Base-by-base conservation (phyloP, 73 alveolate genomes). In the Durusdinium trenchii region DNA sequence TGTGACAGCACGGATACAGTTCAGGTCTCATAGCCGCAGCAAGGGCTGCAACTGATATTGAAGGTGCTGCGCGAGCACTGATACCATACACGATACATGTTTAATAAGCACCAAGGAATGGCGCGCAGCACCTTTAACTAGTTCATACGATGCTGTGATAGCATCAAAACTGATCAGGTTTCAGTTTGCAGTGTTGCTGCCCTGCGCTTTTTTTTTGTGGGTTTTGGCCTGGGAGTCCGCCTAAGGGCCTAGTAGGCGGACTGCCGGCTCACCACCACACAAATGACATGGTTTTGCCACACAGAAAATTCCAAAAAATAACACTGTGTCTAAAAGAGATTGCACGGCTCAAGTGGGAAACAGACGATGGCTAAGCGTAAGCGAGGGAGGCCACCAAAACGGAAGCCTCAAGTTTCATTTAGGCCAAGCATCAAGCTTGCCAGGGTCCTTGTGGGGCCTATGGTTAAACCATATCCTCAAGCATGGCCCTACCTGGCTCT, bases 401-500 rank as follows among this genome's bases (percentile, higher is more conserved):
- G 45, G 79, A 48, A 84, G 51, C 51, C 94, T 38, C 54, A 51
- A 26, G 40, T 81, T 46, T 46, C 64, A 69, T 45, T 36, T 84
- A 78, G 94, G 94, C 7, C 38, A 84, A 54, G 94, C 94, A 28
- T 52, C 75, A 36, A 36, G 57, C 30, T 40, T 84, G 60, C 94
- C 94, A 2, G 94, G 94, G 4, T 51, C 32, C 20, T 40, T 84
- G 36, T 84, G 94, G 94, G 40, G 4, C 43, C 42, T 35, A 36
- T 84, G 94, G 94, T 23, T 84, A 45, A 36, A 35, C 50, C 94
- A 84, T 84, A 40, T 84, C 52, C 54, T 84, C 30, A 36, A 16
- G 23, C 45, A 12, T n/a, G 94, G 94, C 40, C 94, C 94, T n/a
- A 84, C 79, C 45, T 84, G 94, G 94, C 94, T 84, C 42, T 84